Percentiles rank a stretch among this genome's conserved stretches.
phyloP scores from a whole-genome alignment of 1,284 basidiomycete species.

The Ceratobasidium papillatum region DNA sequence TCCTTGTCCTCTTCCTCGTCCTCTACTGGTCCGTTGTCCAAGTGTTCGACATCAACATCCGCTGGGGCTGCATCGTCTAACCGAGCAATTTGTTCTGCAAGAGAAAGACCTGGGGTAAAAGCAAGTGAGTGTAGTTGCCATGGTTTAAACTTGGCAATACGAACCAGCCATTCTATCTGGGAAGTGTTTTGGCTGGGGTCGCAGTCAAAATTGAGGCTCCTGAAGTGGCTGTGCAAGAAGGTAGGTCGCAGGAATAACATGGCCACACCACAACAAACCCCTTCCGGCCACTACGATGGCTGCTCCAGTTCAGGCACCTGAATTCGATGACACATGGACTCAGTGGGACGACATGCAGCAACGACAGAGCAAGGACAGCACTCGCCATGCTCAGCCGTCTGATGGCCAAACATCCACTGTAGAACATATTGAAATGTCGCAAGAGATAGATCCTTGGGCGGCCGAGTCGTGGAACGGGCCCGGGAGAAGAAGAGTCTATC shows the following conservation, averaged over 20 bases:
- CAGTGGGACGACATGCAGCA: conserved; percentile 35
- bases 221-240: conserved; percentile 21
- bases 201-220: not conserved
- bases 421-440: conserved; percentile 24
- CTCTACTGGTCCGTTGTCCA: conserved; percentile 47
- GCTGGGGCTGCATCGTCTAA: conserved; percentile 73
- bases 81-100: conserved; percentile 84
- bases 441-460: conserved; percentile 35
- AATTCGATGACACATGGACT: conserved; percentile 33
- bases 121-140: not conserved
- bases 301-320: conserved; percentile 3
- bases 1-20: conserved; percentile 47
- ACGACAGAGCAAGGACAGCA: conserved; percentile 11
- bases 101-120: conserved; percentile 52
- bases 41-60: conserved; percentile 52
- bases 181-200: not conserved
- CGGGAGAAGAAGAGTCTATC: conserved; percentile 19
- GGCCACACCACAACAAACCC: not conserved
- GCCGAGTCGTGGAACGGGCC: conserved; percentile 15
- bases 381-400: not conserved
- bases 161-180: not conserved
- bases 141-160: too few relatives aligned
- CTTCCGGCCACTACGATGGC: conserved; percentile 7
- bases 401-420: not conserved
- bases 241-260: too few relatives aligned